Conservation (phyloP, 2,329 filamentous ascomycete genomes). For the Microsporum ferrugineum region DNA sequence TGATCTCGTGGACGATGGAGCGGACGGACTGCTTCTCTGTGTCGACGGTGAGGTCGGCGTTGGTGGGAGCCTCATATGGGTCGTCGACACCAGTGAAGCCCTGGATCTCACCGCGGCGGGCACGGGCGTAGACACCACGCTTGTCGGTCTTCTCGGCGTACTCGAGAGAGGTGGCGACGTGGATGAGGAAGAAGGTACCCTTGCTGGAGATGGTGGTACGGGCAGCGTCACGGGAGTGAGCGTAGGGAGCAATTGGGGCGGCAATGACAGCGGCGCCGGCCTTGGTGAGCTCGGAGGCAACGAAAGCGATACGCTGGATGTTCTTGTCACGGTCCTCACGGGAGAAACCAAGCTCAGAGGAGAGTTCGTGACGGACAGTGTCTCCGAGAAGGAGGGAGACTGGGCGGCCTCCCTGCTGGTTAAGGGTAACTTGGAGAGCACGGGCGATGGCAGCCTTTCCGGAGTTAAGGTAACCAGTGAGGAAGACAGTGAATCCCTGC, state of each 20-base stretch:
- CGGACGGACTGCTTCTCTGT: conserved; percentile 75
- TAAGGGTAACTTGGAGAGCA: conserved; percentile 89
- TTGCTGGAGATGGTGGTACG: conserved; percentile 70
- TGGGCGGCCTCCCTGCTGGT: conserved; percentile 91
- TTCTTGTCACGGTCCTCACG: conserved; percentile 86
- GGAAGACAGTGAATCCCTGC: conserved; percentile 97
- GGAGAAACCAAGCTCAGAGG: conserved; percentile 89
- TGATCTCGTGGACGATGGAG: conserved; percentile 92
- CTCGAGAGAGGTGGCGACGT: conserved; percentile 87
- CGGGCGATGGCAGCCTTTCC: conserved; percentile 96
- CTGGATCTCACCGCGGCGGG: conserved; percentile 82
- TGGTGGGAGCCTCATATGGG: conserved; percentile 76
- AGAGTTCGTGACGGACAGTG: conserved; percentile 86
- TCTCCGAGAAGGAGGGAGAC: conserved; percentile 92
- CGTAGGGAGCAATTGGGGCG: conserved; percentile 89
- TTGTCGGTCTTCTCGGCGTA: conserved; percentile 92
- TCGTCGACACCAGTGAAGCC: conserved; percentile 98
- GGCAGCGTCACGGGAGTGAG: conserved; percentile 62
- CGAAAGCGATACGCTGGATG: conserved; percentile 91
- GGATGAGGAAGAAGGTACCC: conserved; percentile 88
- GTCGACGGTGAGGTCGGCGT: conserved; percentile 77
- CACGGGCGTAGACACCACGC: conserved; percentile 74
- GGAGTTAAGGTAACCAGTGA: conserved; percentile 91
- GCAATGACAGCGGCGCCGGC: conserved; percentile 91
- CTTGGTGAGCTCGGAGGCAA: conserved; percentile 86